These are phyloP conservation scores for Pseudozyma sp. DNA, from an alignment of 1,284 basidiomycete genomes.

Conservation along the genomic window DNA sequence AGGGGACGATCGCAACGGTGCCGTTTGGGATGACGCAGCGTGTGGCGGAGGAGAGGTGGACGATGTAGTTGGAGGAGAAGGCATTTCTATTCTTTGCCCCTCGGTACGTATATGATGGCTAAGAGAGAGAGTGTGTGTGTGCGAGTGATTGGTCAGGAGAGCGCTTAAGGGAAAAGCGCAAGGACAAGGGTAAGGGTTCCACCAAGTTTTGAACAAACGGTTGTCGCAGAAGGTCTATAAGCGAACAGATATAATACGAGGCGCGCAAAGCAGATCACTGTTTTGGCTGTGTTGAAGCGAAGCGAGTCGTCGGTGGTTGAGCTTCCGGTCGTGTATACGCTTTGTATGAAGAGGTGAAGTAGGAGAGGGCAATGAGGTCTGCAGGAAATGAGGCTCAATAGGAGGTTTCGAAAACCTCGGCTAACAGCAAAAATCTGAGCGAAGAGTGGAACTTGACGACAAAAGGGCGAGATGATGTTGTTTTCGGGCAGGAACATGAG, in stretches of 20 bases:
- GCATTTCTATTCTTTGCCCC: slow-evolving; percentile 19
- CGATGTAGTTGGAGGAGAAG: slow-evolving; percentile 7
- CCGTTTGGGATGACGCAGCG: slow-evolving; percentile 9
- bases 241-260: not conserved
- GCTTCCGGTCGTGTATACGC: not conserved
- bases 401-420: slow-evolving; percentile 20
- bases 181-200: no score
- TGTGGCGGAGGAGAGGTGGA: slow-evolving; percentile 4
- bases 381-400: not conserved
- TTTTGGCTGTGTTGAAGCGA: no score
- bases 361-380: not conserved
- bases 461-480: slow-evolving; percentile 8
- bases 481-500: not conserved
- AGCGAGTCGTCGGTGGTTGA: not conserved
- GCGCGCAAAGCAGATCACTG: no score
- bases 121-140: not conserved
- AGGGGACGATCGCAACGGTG: slow-evolving; percentile 25
- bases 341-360: no score
- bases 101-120: slow-evolving; percentile 8
- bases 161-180: not conserved
- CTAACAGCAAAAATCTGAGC: slow-evolving; percentile 1
- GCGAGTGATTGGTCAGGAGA: not conserved
- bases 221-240: not conserved
- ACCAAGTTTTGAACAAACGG: no score
- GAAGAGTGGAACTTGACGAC: not conserved